These are phyloP conservation scores for Hamigera avellanea DNA, from an alignment of 495 filamentous ascomycete genomes.

Conservation along the genomic window DNA sequence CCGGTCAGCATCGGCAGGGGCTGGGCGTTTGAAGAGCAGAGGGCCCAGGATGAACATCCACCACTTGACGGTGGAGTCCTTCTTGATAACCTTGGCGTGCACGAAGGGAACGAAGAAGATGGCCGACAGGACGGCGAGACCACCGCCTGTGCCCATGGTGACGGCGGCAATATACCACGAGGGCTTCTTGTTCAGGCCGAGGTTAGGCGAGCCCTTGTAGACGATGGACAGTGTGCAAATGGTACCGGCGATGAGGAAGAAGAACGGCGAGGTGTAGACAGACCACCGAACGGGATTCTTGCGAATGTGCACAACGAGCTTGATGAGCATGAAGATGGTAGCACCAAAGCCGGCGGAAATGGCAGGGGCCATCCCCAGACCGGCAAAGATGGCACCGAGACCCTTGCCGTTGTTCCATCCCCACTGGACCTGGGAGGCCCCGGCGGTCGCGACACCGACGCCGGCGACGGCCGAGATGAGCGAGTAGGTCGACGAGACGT, in stretches of 20 bases:
- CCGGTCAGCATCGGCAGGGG: constrained; percentile 25
- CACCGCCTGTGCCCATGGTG: constrained; percentile 41
- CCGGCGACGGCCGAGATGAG: constrained; percentile 51
- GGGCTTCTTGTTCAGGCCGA: constrained; percentile 44
- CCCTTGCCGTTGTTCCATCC: constrained; percentile 50
- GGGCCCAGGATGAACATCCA: constrained; percentile 42
- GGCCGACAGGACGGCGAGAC: constrained; percentile 36
- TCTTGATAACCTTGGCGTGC: constrained; percentile 41
- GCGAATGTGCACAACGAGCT: constrained; percentile 44
- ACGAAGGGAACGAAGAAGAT: constrained; percentile 51
- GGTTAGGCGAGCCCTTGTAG: constrained; percentile 50
- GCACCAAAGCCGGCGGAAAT: constrained; percentile 46
- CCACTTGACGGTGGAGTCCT: constrained; percentile 41
- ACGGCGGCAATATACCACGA: constrained; percentile 43
- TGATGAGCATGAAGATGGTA: constrained; percentile 50
- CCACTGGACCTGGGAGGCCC: constrained; percentile 46
- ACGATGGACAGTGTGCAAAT: constrained; percentile 51
- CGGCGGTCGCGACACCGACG: constrained; percentile 49
- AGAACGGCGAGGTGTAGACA: constrained; percentile 46
- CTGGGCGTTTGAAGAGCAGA: constrained; percentile 35
- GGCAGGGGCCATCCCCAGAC: constrained; percentile 47
- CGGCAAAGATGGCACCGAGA: constrained; percentile 49
- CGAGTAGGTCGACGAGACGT: constrained; percentile 55
- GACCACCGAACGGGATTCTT: constrained; percentile 45
- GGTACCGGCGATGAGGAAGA: constrained; percentile 45